Evolutionary conservation across 163 green algal genomes (phyloP).

Genomic region (Scenedesmus sp.): DNA sequence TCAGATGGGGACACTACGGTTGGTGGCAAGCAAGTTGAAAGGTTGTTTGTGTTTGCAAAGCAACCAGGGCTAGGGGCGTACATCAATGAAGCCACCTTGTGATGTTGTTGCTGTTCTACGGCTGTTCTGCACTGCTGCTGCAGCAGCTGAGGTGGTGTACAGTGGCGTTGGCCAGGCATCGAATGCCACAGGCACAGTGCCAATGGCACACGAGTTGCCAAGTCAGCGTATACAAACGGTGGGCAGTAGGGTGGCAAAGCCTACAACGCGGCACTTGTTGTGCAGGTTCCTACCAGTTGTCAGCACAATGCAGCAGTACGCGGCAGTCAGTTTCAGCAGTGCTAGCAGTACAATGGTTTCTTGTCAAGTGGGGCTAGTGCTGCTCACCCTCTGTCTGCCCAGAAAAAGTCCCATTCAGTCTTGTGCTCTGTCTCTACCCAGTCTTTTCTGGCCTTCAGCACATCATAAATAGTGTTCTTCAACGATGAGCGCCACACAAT

Average conservation of each 20-base stretch:
- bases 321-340: not conserved
- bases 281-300: too few relatives aligned
- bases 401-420: conserved; percentile 83
- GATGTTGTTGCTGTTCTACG: not conserved
- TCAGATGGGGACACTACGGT: too few relatives aligned
- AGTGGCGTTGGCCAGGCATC: not conserved
- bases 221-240: not conserved
- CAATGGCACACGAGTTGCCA: not conserved
- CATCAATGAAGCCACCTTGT: not conserved
- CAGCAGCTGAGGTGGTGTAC: not conserved
- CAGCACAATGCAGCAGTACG: not conserved
- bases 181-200: not conserved
- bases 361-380: not conserved
- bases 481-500: conserved; percentile 68
- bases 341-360: not conserved
- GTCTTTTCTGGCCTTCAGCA: conserved; percentile 66
- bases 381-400: conserved; percentile 73
- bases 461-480: conserved; percentile 77
- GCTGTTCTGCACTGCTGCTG: not conserved
- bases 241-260: too few relatives aligned
- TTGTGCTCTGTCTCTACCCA: conserved; percentile 75
- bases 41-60: too few relatives aligned
- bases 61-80: too few relatives aligned
- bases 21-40: too few relatives aligned
- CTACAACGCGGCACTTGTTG: too few relatives aligned